Base-by-base conservation (phyloP, 768 basidiomycete species). In the Mycena venus region DNA sequence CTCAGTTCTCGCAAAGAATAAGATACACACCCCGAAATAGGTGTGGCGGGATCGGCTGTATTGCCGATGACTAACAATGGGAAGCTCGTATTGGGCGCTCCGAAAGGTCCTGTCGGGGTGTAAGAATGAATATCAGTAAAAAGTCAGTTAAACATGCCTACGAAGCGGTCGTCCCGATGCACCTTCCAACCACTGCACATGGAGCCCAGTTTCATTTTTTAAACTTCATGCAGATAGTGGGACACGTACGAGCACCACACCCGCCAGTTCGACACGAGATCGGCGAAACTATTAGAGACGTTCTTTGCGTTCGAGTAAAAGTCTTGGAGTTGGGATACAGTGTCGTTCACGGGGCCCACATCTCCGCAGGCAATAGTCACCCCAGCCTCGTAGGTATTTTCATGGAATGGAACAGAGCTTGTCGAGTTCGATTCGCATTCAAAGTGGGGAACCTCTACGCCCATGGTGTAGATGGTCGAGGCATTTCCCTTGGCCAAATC, bases 301-400 rank as follows among this genome's bases (percentile, higher is more conserved):
- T 53, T 53, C 19, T 25, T 10, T 32, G 47, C 62, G 17, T 63
- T 32, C 19, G 61, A 62, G 38, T 69, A 77, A 36, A 60, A 75
- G 2, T 36, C 19, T 60, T 47, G 29, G 12, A 79, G 42, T 17
- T 77, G 34, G 17, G 69, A 62, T 25, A 75, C 21, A 9, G 66
- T 77, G 6, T 66, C 74, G 10, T 61, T 51, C 25, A 78, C 65
- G 19, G 44, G 58, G 21, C 29, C 29, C 15, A 38, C 77, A 34
- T 80, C 79, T 9, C 77, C 73, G 42, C 78, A 79, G 5, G 65
- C 61, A 34, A 78, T 68, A 7, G 77, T 69, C n/a, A 62, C 21
- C 9, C 53, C 55, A 2, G 68, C 60, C n/a, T 70, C 68, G 6
- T 55, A 51, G 14, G 32, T 38, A 29, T 74, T 55, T 3, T 25